Percentiles rank a stretch among this genome's conserved stretches.
These are phyloP conservation scores for Linnemannia hyalina DNA, from an alignment of 192 early-diverging fungal species.

Conservation along the genomic window DNA sequence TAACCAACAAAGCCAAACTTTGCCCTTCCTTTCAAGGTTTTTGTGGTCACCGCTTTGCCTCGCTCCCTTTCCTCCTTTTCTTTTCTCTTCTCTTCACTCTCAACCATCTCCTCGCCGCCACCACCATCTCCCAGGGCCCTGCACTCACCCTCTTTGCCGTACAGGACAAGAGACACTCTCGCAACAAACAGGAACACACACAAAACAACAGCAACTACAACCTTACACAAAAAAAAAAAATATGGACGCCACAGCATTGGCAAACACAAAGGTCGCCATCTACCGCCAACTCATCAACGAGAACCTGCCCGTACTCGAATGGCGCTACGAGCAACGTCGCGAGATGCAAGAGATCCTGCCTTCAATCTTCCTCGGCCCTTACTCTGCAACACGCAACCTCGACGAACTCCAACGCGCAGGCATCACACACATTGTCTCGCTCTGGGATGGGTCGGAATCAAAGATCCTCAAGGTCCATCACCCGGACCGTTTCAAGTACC, in stretches of 20 bases:
- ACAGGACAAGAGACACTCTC: neutral
- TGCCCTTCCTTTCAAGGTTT: neutral
- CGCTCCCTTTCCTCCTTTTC: neutral
- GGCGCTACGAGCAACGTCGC: constrained; percentile 83
- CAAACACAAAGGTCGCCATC: constrained; percentile 12
- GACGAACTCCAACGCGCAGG: constrained; percentile 64
- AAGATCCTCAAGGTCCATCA: constrained; percentile 68
- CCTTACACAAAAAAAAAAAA: neutral
- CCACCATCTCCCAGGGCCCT: neutral
- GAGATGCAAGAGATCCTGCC: constrained; percentile 86
- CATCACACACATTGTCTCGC: constrained; percentile 85
- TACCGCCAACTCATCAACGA: constrained; percentile 45
- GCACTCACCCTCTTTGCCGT: neutral
- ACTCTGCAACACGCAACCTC: constrained; percentile 73
- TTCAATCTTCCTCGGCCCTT: constrained; percentile 85
- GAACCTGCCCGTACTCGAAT: constrained; percentile 46
- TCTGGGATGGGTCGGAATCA: constrained; percentile 79
- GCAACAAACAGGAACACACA: neutral
- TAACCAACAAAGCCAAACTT: no score
- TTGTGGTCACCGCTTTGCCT: neutral
- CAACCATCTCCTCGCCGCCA: neutral
- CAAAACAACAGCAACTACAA: neutral
- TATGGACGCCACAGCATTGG: neutral
- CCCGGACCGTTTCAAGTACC: constrained; percentile 71
- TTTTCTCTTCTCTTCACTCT: neutral